Evolutionary conservation across 768 basidiomycete species (phyloP).

Genomic region (Mycena latifolia): DNA sequence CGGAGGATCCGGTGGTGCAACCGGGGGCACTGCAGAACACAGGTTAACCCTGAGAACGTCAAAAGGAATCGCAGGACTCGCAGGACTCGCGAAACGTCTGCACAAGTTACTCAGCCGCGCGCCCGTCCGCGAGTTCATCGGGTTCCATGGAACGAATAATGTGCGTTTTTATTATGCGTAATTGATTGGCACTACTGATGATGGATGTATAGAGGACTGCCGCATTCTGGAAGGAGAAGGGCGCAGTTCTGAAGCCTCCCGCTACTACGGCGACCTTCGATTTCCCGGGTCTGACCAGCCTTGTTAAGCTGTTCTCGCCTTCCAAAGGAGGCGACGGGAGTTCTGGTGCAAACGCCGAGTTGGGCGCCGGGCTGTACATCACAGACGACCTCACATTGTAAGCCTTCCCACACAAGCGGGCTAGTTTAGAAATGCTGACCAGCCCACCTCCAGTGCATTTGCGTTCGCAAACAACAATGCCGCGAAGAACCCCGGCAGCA

Average conservation of each 20-base stretch:
- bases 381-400: neutral
- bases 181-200: no score
- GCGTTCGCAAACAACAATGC: neutral
- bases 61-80: no score
- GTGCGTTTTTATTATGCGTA: no score
- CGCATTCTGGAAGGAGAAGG: neutral
- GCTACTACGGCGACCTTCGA: slow-evolving; percentile 1
- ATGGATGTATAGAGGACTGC: slow-evolving; percentile 1
- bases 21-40: no score
- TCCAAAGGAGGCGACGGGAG: neutral
- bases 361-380: slow-evolving; percentile 3
- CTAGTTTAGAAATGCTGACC: neutral
- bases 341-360: slow-evolving; percentile 2
- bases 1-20: no score
- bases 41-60: no score
- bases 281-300: neutral
- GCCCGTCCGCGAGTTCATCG: neutral
- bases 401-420: neutral
- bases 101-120: neutral
- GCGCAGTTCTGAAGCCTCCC: slow-evolving; percentile 3
- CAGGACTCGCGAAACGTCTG: neutral
- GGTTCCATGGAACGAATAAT: slow-evolving; percentile 2
- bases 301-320: no score
- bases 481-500: neutral
- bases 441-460: neutral